Percentiles rank a stretch among this genome's conserved stretches.
These are phyloP conservation scores for Aegilops speltoides DNA, from an alignment of 176 grass and related monocot species.

Conservation along the genomic window DNA sequence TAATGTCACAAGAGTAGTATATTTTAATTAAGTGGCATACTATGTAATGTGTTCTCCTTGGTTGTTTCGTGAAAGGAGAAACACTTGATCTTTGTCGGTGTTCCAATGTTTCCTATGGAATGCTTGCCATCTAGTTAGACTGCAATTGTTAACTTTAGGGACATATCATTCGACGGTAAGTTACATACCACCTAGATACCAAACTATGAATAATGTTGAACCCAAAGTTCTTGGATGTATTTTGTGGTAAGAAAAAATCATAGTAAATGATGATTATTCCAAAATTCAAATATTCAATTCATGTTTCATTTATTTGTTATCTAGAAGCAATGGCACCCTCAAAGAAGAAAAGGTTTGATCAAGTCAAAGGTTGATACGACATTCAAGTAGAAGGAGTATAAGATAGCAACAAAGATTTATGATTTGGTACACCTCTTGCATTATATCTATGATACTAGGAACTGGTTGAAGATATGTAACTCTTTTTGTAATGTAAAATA, in stretches of 20 bases:
- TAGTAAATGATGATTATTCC: not conserved
- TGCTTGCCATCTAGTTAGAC: not conserved
- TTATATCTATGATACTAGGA: not conserved
- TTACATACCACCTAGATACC: not conserved
- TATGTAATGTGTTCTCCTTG: not conserved
- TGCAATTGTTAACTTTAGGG: not conserved
- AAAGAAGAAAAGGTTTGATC: not conserved
- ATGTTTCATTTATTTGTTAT: constrained; percentile 8
- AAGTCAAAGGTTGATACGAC: constrained; percentile 1
- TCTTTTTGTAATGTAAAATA: not conserved
- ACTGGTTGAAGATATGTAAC: not conserved
- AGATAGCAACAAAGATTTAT: not conserved
- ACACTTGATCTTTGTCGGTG: not conserved
- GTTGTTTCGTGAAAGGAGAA: not conserved
- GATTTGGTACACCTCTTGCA: constrained; percentile 15
- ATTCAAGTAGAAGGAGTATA: constrained; percentile 18
- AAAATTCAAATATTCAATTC: not conserved
- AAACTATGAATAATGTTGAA: not conserved
- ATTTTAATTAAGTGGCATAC: too few species aligned
- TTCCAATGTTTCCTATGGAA: not conserved
- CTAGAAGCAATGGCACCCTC: not conserved
- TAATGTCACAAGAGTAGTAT: not conserved
- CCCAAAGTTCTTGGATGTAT: not conserved
- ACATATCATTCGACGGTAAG: not conserved
- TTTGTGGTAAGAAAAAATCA: not conserved